Base-by-base conservation (phyloP, 1,139 yeast species). In the Tardiomyces depauwii region DNA sequence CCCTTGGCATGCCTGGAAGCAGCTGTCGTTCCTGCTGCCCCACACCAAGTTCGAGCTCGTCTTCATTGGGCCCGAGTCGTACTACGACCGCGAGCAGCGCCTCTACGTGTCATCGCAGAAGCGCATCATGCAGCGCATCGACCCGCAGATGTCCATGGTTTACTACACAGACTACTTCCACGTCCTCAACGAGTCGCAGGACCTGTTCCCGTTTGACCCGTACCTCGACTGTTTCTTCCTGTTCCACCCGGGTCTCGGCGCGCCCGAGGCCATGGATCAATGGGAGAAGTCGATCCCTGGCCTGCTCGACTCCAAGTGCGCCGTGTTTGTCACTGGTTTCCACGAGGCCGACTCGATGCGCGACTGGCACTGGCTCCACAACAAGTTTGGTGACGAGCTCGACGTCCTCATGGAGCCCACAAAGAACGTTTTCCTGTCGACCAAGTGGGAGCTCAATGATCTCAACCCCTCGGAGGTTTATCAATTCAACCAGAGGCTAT, bases 171-270 rank as follows among this genome's bases (percentile, higher is more conserved):
- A 84, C 59, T 89, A 82, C 64, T 91, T 91, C 78, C 88, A 88
- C 61, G 91, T 84, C 44, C 73, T 84, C 49, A 95, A 91, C 65
- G 87, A 87, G 56, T 82, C 85, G 49, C 94, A 91, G 56, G 96
- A 89, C 65, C 82, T 91, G 62, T 87, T 88, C 80, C 98, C 98
- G 14, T 91, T 89, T 63, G 98, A 91, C 64, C 98, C 99, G 40
- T 91, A 89, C 65, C 75, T 86, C 63, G 98, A 91, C 63, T 78
- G 80, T 27, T 91, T 91, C 68, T 88, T 87, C 73, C 71, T 86
- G 46, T 91, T 89, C 82, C 97, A 91, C 64, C 97, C 98, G 1
- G 96, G 96, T 41, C 77, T 88, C 63, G 82, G 87, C 25, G 84
- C 94, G 18, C 85, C 87, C 12, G 95, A 87, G 60, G 77, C 84